Conservation (phyloP, 352 stramenopile species). For the Phytophthora nicotianae region DNA sequence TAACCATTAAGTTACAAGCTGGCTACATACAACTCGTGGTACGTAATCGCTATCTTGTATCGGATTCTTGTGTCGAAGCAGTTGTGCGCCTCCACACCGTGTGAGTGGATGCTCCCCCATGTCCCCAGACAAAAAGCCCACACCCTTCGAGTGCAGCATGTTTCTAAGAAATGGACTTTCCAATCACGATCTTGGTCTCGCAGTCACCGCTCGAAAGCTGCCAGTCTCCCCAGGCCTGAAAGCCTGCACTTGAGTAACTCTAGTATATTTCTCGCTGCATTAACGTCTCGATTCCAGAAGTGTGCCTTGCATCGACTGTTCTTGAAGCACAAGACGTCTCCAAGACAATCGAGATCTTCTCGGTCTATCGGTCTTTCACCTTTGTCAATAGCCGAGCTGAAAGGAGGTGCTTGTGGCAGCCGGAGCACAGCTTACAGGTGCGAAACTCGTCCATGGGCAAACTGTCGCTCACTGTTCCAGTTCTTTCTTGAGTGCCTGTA, state of each 20-base stretch:
- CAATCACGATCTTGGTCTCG: too few species aligned
- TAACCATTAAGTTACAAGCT: too few species aligned
- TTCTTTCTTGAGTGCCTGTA: not conserved
- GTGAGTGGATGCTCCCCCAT: too few species aligned
- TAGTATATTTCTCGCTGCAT: not conserved
- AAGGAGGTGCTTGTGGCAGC: not conserved
- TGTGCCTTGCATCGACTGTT: not conserved
- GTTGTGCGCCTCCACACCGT: too few species aligned
- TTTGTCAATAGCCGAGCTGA: not conserved
- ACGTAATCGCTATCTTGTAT: too few species aligned
- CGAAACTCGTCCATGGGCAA: not conserved
- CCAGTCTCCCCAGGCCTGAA: not conserved
- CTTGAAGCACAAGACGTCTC: not conserved
- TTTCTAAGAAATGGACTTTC: not conserved
- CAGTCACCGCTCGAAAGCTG: not conserved
- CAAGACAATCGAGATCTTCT: not conserved
- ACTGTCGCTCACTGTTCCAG: not conserved
- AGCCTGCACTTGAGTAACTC: not conserved
- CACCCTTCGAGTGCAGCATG: not conserved
- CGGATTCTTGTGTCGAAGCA: too few species aligned
- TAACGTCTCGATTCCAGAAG: not conserved
- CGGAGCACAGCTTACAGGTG: not conserved
- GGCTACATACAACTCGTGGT: too few species aligned
- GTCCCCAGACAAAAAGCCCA: too few species aligned
- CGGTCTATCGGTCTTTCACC: not conserved